Evolutionary conservation across 768 basidiomycete genomes (phyloP).

Genomic region (Trametes punicea): DNA sequence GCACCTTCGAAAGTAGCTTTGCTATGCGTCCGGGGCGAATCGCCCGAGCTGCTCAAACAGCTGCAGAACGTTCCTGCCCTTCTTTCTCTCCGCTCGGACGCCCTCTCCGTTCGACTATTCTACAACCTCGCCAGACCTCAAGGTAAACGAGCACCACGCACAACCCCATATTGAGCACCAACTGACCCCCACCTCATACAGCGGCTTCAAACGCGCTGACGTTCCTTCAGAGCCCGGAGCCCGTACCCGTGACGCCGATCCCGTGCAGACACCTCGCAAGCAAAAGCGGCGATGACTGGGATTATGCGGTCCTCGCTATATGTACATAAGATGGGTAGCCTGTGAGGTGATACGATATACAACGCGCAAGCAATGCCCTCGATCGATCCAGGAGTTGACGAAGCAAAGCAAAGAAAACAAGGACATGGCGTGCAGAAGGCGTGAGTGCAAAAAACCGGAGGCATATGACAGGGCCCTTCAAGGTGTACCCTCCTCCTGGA

Average conservation of each 20-base stretch:
- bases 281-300: slow-evolving; percentile 44
- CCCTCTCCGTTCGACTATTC: slow-evolving; percentile 48
- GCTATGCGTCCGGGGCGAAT: slow-evolving; percentile 28
- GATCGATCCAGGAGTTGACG: background rate
- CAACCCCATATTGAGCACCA: background rate
- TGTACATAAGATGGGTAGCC: slow-evolving; percentile 13
- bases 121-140: slow-evolving; percentile 32
- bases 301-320: slow-evolving; percentile 52
- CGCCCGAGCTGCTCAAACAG: background rate
- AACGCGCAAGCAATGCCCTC: slow-evolving; percentile 9
- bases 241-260: slow-evolving; percentile 44
- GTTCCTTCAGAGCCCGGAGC: slow-evolving; percentile 28
- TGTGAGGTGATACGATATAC: slow-evolving; percentile 7
- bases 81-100: slow-evolving; percentile 17
- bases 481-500: slow-evolving; percentile 55
- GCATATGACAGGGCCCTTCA: slow-evolving; percentile 2
- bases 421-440: background rate
- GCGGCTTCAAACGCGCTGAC: slow-evolving; percentile 23
- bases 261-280: slow-evolving; percentile 53
- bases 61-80: slow-evolving; percentile 19
- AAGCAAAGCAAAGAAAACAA: background rate
- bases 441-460: background rate
- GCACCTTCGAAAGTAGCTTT: slow-evolving; percentile 41
- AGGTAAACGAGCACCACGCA: slow-evolving; percentile 30
- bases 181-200: slow-evolving; percentile 8